A percentile compares a stretch with the other conserved stretches of the same genome.
phyloP scores from a whole-genome alignment of 805 yeast species.

The Schizosaccharomyces cryophilus region DNA sequence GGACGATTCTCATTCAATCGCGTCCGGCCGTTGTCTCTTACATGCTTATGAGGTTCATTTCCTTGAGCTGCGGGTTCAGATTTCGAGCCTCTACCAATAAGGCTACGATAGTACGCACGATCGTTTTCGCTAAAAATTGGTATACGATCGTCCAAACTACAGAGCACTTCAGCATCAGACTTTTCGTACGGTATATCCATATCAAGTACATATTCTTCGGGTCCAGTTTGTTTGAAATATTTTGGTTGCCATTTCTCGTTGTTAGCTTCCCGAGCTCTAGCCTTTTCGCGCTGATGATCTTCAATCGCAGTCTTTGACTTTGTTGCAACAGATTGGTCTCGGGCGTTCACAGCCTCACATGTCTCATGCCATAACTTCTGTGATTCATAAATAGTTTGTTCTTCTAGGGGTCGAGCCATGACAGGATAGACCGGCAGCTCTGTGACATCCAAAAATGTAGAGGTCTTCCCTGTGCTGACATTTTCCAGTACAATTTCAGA shows the following conservation, averaged over 20 bases:
- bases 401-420: conserved; percentile 46
- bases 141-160: neutral
- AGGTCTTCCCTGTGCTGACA: conserved; percentile 22
- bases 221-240: conserved; percentile 30
- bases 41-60: too few species aligned
- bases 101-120: neutral
- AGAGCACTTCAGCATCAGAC: neutral
- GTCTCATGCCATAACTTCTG: conserved; percentile 66
- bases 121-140: neutral
- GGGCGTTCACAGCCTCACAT: conserved; percentile 47
- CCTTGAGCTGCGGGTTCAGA: neutral
- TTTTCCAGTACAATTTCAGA: conserved; percentile 50
- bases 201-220: conserved; percentile 5
- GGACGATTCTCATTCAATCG: too few species aligned
- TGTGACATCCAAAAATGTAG: conserved; percentile 36
- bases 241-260: conserved; percentile 65
- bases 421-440: conserved; percentile 33
- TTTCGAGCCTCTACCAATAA: neutral
- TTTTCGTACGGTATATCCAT: neutral
- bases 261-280: conserved; percentile 50
- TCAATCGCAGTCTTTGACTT: conserved; percentile 72
- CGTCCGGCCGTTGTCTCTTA: too few species aligned
- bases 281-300: conserved; percentile 52
- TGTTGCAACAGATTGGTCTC: conserved; percentile 69
- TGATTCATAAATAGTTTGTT: conserved; percentile 65